Percentiles rank a stretch among this genome's conserved stretches.
Conservation (phyloP, 495 filamentous ascomycete species). For the Penicillium ucsense region DNA sequence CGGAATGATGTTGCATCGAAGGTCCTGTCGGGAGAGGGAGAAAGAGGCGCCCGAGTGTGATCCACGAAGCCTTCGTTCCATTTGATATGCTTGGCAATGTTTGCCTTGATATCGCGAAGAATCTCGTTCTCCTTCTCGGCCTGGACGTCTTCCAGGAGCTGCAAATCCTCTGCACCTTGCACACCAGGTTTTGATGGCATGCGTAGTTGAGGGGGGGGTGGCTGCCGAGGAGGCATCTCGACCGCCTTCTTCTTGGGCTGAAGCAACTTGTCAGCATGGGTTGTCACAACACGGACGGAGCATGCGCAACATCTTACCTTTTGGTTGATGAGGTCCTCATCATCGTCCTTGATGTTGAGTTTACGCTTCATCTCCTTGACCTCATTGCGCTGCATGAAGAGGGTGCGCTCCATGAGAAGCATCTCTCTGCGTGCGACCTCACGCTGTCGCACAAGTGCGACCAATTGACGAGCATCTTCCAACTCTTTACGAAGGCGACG, state of each 20-base stretch:
- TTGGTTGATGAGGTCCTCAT: constrained; percentile 91
- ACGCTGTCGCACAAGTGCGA: constrained; percentile 64
- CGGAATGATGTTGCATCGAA: constrained; percentile 56
- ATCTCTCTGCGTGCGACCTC: constrained; percentile 71
- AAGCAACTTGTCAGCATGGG: constrained; percentile 29
- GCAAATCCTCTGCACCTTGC: constrained; percentile 62
- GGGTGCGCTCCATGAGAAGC: constrained; percentile 56
- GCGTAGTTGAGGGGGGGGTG: constrained; percentile 50
- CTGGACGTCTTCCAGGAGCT: constrained; percentile 60
- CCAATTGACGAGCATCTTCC: constrained; percentile 76
- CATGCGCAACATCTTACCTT: constrained; percentile 49
- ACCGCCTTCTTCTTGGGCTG: constrained; percentile 60
- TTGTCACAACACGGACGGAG: background rate
- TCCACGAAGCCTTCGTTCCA: constrained; percentile 84
- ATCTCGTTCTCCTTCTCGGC: constrained; percentile 78
- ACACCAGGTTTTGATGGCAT: constrained; percentile 59
- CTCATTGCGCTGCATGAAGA: constrained; percentile 71
- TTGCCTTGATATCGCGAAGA: constrained; percentile 64
- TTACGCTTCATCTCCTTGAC: constrained; percentile 83
- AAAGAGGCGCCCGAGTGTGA: constrained; percentile 69
- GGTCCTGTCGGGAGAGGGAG: constrained; percentile 50
- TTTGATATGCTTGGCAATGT: constrained; percentile 69
- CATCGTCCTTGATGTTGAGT: constrained; percentile 79
- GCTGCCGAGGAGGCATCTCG: constrained; percentile 47
- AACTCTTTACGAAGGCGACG: constrained; percentile 85